phyloP scores from a whole-genome alignment of 345 rosid species.

The Citrus trifoliata region DNA sequence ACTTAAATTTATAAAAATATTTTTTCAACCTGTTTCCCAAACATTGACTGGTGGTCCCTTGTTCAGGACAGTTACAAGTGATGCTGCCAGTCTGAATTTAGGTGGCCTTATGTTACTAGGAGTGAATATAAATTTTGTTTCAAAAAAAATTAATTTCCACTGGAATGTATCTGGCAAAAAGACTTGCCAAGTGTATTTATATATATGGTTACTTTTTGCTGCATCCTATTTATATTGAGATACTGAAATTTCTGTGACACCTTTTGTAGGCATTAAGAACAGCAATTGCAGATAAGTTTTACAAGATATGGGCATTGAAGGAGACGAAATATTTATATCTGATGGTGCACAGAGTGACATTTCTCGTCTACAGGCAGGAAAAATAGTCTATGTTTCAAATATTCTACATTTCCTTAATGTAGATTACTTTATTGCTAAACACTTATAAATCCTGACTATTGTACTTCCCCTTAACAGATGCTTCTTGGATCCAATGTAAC shows the following conservation, averaged over 20 bases:
- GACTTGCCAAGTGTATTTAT: neutral
- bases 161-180: neutral
- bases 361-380: slow-evolving; percentile 42
- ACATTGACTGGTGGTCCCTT: neutral
- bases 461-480: slow-evolving; percentile 23
- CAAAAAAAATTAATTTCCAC: neutral
- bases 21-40: neutral
- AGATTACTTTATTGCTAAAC: neutral
- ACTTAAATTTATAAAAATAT: neutral
- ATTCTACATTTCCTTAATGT: neutral
- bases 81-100: neutral
- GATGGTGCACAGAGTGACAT: slow-evolving; percentile 57
- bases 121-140: neutral
- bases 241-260: neutral
- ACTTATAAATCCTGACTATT: neutral
- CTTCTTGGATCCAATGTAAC: slow-evolving; percentile 40
- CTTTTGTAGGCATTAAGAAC: slow-evolving; percentile 34
- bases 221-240: neutral
- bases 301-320: slow-evolving; percentile 29
- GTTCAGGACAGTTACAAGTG: neutral
- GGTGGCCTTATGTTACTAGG: neutral
- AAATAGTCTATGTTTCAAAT: neutral
- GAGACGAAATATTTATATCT: slow-evolving; percentile 40
- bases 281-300: slow-evolving; percentile 34
- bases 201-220: neutral